Evolutionary conservation across 768 basidiomycete species (phyloP).

Genomic region (Calocera viscosa): DNA sequence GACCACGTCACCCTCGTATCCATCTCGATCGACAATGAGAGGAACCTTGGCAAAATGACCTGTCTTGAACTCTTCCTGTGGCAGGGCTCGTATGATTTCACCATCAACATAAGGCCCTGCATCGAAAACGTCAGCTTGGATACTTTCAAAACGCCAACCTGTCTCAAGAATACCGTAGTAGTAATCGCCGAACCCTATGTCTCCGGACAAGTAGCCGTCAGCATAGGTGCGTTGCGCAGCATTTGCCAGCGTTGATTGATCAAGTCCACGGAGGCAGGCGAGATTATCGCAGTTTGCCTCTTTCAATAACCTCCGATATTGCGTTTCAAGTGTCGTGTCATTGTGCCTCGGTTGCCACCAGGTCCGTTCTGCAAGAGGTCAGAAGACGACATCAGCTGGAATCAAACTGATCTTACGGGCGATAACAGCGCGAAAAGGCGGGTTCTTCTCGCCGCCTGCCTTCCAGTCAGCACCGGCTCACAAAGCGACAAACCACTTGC

Average conservation of each 20-base stretch:
- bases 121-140: too few species aligned
- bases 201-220: not conserved
- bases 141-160: not conserved
- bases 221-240: not conserved
- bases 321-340: not conserved
- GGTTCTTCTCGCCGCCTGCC: constrained; percentile 5
- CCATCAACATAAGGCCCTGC: not conserved
- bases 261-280: not conserved
- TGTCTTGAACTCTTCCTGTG: not conserved
- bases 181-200: not conserved
- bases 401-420: not conserved
- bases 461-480: too few species aligned
- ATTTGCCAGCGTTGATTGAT: not conserved
- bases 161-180: not conserved
- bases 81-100: not conserved
- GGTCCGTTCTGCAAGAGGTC: not conserved
- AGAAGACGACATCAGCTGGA: not conserved
- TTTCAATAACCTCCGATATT: not conserved
- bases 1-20: not conserved
- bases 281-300: not conserved
- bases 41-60: not conserved
- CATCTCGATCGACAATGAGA: not conserved
- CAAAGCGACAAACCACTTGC: too few species aligned
- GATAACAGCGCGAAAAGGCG: not conserved
- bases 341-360: constrained; percentile 2